These are phyloP conservation scores for Micractinium conductrix DNA, from an alignment of 139 green algal species.

Conservation along the genomic window DNA sequence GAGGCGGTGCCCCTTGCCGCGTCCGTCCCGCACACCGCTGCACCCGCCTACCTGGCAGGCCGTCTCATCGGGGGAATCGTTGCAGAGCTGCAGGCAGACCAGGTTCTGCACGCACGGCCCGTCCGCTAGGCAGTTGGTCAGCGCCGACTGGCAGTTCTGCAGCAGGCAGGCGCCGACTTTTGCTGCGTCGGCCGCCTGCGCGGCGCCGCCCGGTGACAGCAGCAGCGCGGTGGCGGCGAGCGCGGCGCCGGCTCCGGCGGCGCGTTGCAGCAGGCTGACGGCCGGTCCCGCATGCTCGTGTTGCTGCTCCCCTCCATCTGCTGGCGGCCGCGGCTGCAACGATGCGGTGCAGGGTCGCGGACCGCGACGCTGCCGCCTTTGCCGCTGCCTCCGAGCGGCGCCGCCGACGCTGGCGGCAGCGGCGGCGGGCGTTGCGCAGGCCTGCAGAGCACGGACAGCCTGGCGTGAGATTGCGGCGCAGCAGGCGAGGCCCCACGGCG, in stretches of 20 bases:
- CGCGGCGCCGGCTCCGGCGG: not conserved
- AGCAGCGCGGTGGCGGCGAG: not conserved
- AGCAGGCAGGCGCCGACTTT: constrained; percentile 70
- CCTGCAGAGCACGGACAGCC: too few relatives aligned
- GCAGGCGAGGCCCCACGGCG: too few relatives aligned
- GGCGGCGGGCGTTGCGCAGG: too few relatives aligned
- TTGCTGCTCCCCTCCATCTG: too few relatives aligned
- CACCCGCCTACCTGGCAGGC: constrained; percentile 72
- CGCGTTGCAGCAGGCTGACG: not conserved
- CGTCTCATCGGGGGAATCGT: constrained; percentile 73
- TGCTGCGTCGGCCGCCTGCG: constrained; percentile 44
- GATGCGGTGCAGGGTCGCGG: too few relatives aligned
- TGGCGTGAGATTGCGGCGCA: too few relatives aligned
- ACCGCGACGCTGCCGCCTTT: too few relatives aligned
- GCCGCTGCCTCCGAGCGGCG: too few relatives aligned
- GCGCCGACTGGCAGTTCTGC: constrained; percentile 66
- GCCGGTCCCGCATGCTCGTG: too few relatives aligned
- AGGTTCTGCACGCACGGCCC: constrained; percentile 81
- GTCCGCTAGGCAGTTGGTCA: constrained; percentile 82
- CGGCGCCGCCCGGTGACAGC: not conserved
- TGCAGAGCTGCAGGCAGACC: constrained; percentile 85
- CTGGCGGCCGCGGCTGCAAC: too few relatives aligned
- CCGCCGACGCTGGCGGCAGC: too few relatives aligned
- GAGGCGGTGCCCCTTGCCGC: not conserved
- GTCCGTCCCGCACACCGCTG: not conserved